A percentile compares a stretch with the other conserved stretches of the same genome.
These are phyloP conservation scores for Pleurotus giganteus DNA, from an alignment of 768 basidiomycete species.

Conservation along the genomic window DNA sequence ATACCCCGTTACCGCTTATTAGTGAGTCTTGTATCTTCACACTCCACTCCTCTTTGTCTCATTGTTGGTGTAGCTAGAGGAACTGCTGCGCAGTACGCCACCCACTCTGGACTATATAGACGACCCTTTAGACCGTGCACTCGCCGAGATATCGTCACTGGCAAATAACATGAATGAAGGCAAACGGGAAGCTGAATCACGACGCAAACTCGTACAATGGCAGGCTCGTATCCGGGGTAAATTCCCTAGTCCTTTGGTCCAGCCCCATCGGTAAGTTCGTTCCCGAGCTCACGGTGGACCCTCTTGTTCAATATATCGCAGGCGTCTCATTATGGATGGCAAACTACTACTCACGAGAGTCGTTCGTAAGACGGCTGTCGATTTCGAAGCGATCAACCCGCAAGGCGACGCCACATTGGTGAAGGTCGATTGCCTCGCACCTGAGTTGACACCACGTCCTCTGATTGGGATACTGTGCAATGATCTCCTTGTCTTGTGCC, in stretches of 20 bases:
- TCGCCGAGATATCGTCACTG: slow-evolving; percentile 83
- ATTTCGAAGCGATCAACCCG: slow-evolving; percentile 77
- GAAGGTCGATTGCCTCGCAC: slow-evolving; percentile 87
- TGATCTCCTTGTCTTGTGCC: slow-evolving; percentile 89
- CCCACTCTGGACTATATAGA: slow-evolving; percentile 71
- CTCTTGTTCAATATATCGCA: slow-evolving; percentile 25
- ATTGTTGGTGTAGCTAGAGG: slow-evolving; percentile 62
- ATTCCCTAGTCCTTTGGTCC: slow-evolving; percentile 96
- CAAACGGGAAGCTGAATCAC: slow-evolving; percentile 91
- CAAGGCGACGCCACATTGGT: slow-evolving; percentile 78
- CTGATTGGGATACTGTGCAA: slow-evolving; percentile 87
- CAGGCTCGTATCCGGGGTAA: slow-evolving; percentile 85
- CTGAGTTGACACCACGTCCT: slow-evolving; percentile 78
- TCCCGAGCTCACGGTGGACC: slow-evolving; percentile 1
- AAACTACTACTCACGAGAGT: slow-evolving; percentile 82
- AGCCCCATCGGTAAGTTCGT: slow-evolving; percentile 84
- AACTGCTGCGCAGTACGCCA: slow-evolving; percentile 83
- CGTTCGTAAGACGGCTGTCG: slow-evolving; percentile 79
- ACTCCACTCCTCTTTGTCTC: slow-evolving; percentile 1
- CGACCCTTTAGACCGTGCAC: slow-evolving; percentile 81
- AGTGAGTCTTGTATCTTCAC: slow-evolving; percentile 44
- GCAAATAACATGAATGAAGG: slow-evolving; percentile 98
- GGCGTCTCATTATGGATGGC: slow-evolving; percentile 93
- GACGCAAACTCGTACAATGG: slow-evolving; percentile 89
- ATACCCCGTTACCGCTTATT: slow-evolving; percentile 96